These are phyloP conservation scores for Penicillium sumatraense DNA, from an alignment of 2,329 filamentous ascomycete genomes.

Conservation along the genomic window DNA sequence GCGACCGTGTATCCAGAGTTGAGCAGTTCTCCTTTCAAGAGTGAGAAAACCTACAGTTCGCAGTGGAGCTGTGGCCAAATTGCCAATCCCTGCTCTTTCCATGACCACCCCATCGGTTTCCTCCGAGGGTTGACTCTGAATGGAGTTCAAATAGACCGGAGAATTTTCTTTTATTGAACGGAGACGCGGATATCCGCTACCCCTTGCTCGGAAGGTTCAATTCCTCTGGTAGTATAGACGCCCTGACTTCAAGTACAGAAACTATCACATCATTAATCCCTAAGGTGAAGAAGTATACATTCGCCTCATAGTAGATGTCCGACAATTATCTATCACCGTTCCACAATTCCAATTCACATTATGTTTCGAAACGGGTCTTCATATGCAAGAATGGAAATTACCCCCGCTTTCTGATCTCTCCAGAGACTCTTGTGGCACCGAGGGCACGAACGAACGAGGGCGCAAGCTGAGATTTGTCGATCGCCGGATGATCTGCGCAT, in stretches of 20 bases:
- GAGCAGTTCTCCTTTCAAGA: no score
- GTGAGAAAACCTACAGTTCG: no score
- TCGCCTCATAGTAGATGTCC: no score
- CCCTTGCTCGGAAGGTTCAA: background rate
- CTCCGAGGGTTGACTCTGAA: background rate
- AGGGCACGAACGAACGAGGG: slow-evolving; percentile 10
- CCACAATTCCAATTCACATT: background rate
- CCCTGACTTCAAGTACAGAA: background rate
- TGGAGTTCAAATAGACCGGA: background rate
- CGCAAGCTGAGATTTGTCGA: slow-evolving; percentile 8
- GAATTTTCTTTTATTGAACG: background rate
- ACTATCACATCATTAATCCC: background rate
- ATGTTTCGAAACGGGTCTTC: background rate
- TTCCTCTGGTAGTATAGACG: background rate
- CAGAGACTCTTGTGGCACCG: background rate
- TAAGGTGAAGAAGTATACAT: background rate
- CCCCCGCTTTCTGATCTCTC: background rate
- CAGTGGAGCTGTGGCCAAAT: background rate
- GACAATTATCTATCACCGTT: background rate
- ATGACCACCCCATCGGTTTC: background rate
- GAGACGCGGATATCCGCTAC: background rate
- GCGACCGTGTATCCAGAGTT: no score
- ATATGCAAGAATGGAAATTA: background rate
- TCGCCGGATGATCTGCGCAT: slow-evolving; percentile 8
- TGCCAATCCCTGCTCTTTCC: background rate